Evolutionary conservation across 305 asterid species (phyloP).

Genomic region (Fraxinus xanthoxyloides): DNA sequence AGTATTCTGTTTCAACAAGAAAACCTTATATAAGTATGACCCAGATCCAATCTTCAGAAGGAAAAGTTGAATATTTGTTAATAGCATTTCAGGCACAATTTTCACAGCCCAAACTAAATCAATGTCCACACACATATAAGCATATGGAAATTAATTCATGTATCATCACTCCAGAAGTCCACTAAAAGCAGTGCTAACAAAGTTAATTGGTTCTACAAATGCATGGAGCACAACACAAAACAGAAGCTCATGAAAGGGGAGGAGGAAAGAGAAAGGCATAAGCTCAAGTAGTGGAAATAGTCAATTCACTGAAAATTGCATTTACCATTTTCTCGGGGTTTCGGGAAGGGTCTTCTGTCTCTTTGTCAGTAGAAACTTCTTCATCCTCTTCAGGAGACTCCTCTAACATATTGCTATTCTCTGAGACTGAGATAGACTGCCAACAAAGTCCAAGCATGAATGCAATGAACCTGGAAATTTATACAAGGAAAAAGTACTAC

Average conservation of each 20-base stretch:
- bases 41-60: not conserved
- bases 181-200: not conserved
- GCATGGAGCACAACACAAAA: not conserved
- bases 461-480: not conserved
- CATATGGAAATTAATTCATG: not conserved
- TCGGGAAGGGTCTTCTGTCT: slow-evolving; percentile 2
- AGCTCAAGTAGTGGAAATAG: not conserved
- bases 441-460: not conserved
- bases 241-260: not conserved
- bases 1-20: slow-evolving; percentile 23
- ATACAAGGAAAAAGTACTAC: not conserved
- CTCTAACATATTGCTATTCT: slow-evolving; percentile 13
- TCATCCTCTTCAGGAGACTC: slow-evolving; percentile 20
- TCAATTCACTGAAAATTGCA: not conserved
- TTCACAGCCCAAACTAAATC: not conserved
- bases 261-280: not conserved
- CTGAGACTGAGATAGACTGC: slow-evolving; percentile 1
- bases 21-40: not conserved
- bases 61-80: not conserved
- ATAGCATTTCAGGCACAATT: not conserved
- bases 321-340: slow-evolving; percentile 14
- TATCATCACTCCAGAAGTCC: not conserved
- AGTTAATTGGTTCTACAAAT: not conserved
- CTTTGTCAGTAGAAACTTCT: slow-evolving; percentile 9
- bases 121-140: not conserved